A percentile compares a stretch with the other conserved stretches of the same genome.
phyloP scores from a whole-genome alignment of 1,139 yeast species.

The Zygosaccharomyces sapae region DNA sequence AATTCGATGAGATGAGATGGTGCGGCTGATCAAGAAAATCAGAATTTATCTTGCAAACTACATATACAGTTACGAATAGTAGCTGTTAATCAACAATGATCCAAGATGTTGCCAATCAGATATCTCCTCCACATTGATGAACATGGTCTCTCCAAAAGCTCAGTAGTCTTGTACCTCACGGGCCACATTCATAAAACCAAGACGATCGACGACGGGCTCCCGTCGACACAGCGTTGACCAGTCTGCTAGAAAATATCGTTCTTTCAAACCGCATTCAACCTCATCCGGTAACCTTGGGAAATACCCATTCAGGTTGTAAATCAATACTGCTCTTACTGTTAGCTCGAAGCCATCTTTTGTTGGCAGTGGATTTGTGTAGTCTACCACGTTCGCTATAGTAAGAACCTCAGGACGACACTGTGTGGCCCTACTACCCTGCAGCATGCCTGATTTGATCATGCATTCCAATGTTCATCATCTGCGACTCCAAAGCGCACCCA shows the following conservation, averaged over 20 bases:
- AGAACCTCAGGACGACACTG: no score
- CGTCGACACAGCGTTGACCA: no score
- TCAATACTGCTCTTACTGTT: no score
- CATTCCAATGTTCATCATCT: slow-evolving; percentile 69
- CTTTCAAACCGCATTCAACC: no score
- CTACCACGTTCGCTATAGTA: no score
- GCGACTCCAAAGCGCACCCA: slow-evolving; percentile 53
- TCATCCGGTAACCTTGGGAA: no score
- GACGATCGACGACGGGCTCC: no score
- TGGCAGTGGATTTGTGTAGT: no score
- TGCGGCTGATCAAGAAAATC: not conserved
- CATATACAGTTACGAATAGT: no score
- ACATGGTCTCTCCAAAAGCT: slow-evolving; percentile 50
- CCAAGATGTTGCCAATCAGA: slow-evolving; percentile 10
- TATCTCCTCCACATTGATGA: slow-evolving; percentile 31
- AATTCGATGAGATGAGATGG: slow-evolving; percentile 2
- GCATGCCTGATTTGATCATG: slow-evolving; percentile 51
- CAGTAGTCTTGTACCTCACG: slow-evolving; percentile 43
- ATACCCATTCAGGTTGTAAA: no score
- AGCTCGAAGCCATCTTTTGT: no score
- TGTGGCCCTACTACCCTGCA: slow-evolving; percentile 31
- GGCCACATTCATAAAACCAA: slow-evolving; percentile 40
- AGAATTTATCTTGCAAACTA: not conserved
- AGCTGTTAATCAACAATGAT: slow-evolving; percentile 9
- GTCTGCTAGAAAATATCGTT: no score